These are phyloP conservation scores for Pseudocercospora crystallina DNA, from an alignment of 2,329 filamentous ascomycete species.

Conservation along the genomic window DNA sequence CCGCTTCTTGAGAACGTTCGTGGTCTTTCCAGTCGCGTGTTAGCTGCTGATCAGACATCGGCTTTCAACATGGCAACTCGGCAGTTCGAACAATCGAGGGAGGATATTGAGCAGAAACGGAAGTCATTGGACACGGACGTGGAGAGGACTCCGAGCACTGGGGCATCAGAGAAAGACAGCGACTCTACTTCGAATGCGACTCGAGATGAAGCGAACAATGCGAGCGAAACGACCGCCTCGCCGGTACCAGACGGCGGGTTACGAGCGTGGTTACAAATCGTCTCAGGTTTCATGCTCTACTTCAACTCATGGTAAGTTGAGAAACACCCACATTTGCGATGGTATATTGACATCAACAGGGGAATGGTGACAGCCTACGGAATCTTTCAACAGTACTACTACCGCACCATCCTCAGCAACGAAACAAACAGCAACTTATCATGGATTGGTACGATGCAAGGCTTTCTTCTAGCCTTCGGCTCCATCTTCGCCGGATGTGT, in stretches of 20 bases:
- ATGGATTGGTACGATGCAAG: slow-evolving; percentile 52
- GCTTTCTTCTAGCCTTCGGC: slow-evolving; percentile 50
- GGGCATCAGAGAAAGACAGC: background rate
- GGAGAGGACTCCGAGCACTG: background rate
- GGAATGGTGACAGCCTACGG: slow-evolving; percentile 32
- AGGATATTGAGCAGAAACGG: too few relatives aligned
- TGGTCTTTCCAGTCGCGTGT: too few relatives aligned
- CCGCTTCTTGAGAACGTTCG: too few relatives aligned
- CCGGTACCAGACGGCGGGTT: slow-evolving; percentile 42
- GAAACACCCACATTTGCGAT: background rate
- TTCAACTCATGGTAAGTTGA: slow-evolving; percentile 41
- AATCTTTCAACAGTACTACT: slow-evolving; percentile 49
- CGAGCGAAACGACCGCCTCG: background rate
- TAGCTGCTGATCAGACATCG: too few relatives aligned
- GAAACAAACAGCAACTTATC: slow-evolving; percentile 37
- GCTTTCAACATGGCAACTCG: too few relatives aligned
- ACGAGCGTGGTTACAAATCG: slow-evolving; percentile 47
- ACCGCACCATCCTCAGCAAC: slow-evolving; percentile 28
- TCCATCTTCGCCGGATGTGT: slow-evolving; percentile 53
- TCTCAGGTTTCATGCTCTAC: slow-evolving; percentile 45
- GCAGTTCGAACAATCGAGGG: too few relatives aligned
- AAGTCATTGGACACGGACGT: background rate
- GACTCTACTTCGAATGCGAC: background rate
- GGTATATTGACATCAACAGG: background rate
- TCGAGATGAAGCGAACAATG: background rate